A percentile compares a stretch with the other conserved stretches of the same genome.
Evolutionary conservation across 345 rosid species (phyloP).

Genomic region (Rhodamnia rubescens): DNA sequence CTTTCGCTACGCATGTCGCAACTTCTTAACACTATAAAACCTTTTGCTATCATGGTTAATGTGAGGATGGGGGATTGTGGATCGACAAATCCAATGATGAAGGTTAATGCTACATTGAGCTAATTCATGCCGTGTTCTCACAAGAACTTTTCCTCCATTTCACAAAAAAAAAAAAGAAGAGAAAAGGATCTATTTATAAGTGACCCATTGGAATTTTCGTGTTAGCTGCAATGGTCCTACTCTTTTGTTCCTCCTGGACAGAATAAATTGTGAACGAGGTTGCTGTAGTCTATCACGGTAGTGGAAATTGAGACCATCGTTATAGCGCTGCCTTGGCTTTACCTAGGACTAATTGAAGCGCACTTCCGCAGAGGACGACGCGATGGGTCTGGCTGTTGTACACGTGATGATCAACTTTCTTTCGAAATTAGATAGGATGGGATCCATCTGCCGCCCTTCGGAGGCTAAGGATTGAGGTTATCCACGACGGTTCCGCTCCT

Average conservation of each 20-base stretch:
- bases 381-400: too few species aligned
- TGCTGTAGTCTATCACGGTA: not conserved
- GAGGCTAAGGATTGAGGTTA: not conserved
- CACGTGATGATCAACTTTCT: not conserved
- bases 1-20: not conserved
- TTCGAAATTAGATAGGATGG: not conserved
- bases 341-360: too few species aligned
- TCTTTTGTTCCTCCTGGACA: not conserved
- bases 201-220: not conserved
- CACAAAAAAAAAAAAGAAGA: not conserved
- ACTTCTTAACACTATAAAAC: not conserved
- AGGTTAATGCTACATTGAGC: not conserved
- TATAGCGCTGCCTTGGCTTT: not conserved
- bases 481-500: accelerated
- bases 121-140: not conserved
- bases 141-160: not conserved
- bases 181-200: not conserved
- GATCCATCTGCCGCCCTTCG: accelerated
- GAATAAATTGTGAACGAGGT: not conserved
- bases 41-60: not conserved
- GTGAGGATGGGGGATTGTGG: not conserved
- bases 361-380: too few species aligned
- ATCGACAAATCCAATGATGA: not conserved
- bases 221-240: not conserved
- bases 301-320: not conserved